These are phyloP conservation scores for Termitomyces sp. DNA, from an alignment of 768 basidiomycete genomes.

Conservation along the genomic window DNA sequence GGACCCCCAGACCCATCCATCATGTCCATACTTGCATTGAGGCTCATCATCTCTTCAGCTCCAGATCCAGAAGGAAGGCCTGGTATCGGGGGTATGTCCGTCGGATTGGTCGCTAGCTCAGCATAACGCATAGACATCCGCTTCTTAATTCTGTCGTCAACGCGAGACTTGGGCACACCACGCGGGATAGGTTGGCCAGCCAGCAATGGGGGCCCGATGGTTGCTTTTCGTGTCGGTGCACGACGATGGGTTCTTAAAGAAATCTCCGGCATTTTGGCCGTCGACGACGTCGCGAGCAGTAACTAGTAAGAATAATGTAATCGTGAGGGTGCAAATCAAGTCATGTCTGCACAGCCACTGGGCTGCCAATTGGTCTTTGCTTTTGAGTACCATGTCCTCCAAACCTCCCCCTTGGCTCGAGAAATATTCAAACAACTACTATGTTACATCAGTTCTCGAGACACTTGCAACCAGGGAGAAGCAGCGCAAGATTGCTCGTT, in stretches of 20 bases:
- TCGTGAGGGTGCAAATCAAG: too few species aligned
- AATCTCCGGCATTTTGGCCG: slow-evolving; percentile 13
- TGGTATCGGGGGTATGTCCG: slow-evolving; percentile 57
- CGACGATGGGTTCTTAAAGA: slow-evolving; percentile 19
- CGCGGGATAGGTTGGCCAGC: slow-evolving; percentile 23
- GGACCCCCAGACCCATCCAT: slow-evolving; percentile 40
- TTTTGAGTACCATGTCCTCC: not conserved
- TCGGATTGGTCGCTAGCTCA: slow-evolving; percentile 66
- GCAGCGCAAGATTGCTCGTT: slow-evolving; percentile 11
- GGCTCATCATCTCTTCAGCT: slow-evolving; percentile 20
- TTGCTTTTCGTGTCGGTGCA: slow-evolving; percentile 16
- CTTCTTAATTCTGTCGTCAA: slow-evolving; percentile 93
- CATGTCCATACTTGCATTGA: slow-evolving; percentile 13
- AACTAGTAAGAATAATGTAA: not conserved
- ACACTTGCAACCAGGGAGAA: slow-evolving; percentile 11
- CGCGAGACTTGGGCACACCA: slow-evolving; percentile 47
- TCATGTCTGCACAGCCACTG: slow-evolving; percentile 4
- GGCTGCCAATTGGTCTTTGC: not conserved
- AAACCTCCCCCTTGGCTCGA: slow-evolving; percentile 10
- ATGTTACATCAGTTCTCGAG: slow-evolving; percentile 6
- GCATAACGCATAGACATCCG: slow-evolving; percentile 95
- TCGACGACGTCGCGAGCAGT: not conserved
- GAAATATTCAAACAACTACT: slow-evolving; percentile 1
- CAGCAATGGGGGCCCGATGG: slow-evolving; percentile 12
- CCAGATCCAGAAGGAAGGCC: slow-evolving; percentile 42